phyloP scores from a whole-genome alignment of 2,329 filamentous ascomycete genomes.

The Diaporthe helianthi region DNA sequence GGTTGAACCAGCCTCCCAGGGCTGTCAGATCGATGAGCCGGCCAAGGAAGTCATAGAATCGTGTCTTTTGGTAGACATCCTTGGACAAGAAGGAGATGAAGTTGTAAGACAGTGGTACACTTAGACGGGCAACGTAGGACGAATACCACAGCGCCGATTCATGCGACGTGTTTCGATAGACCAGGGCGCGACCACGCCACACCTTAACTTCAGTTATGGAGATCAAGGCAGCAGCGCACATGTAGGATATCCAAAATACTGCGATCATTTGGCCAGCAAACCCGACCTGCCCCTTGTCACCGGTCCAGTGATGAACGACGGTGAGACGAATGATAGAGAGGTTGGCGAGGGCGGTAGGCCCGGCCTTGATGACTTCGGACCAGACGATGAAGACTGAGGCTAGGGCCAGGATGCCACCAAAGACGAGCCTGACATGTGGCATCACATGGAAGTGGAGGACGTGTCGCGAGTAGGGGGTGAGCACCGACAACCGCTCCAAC shows the following conservation, averaged over 20 bases:
- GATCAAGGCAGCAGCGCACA: slow-evolving; percentile 87
- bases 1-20: slow-evolving; percentile 83
- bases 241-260: slow-evolving; percentile 91
- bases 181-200: slow-evolving; percentile 94
- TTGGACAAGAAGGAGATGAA: slow-evolving; percentile 88
- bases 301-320: slow-evolving; percentile 77
- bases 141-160: slow-evolving; percentile 97
- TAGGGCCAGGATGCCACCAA: slow-evolving; percentile 72
- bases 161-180: slow-evolving; percentile 87
- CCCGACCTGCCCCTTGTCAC: slow-evolving; percentile 76
- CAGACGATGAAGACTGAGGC: slow-evolving; percentile 87
- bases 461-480: slow-evolving; percentile 85
- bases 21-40: slow-evolving; percentile 82
- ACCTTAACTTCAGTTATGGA: slow-evolving; percentile 93
- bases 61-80: slow-evolving; percentile 75
- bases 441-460: slow-evolving; percentile 76
- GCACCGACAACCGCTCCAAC: slow-evolving; percentile 61
- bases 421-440: slow-evolving; percentile 68
- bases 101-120: slow-evolving; percentile 93
- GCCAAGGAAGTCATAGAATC: slow-evolving; percentile 89
- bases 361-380: slow-evolving; percentile 90
- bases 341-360: slow-evolving; percentile 63
- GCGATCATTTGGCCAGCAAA: slow-evolving; percentile 87
- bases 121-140: slow-evolving; percentile 89
- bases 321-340: slow-evolving; percentile 73